Evolutionary conservation across 495 filamentous ascomycete species (phyloP).

Genomic region (Aspergillus leporis): DNA sequence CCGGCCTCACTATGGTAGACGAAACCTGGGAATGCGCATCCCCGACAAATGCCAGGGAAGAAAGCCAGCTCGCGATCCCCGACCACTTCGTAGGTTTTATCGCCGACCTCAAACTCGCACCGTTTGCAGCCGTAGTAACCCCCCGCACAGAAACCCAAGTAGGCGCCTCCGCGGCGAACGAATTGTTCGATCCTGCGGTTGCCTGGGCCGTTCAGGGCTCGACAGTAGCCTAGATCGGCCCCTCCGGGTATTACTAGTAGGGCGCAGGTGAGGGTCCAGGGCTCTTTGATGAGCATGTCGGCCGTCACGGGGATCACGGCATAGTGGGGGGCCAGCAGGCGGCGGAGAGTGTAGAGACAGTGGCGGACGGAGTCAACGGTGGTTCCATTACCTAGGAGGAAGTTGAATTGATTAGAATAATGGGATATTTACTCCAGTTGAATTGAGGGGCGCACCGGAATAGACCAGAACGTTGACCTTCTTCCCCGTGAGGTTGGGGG

Average conservation of each 20-base stretch:
- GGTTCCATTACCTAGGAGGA: constrained; percentile 69
- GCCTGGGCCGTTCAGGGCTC: constrained; percentile 81
- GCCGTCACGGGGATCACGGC: constrained; percentile 85
- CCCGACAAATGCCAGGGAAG: constrained; percentile 83
- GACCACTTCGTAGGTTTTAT: constrained; percentile 78
- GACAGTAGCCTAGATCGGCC: constrained; percentile 91
- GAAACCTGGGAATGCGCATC: constrained; percentile 87
- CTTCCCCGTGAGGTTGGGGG: constrained; percentile 54
- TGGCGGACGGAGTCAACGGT: constrained; percentile 88
- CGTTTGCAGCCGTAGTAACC: constrained; percentile 81
- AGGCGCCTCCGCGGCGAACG: constrained; percentile 80
- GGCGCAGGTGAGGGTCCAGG: constrained; percentile 85
- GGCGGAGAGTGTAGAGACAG: constrained; percentile 82
- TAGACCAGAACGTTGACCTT: constrained; percentile 88
- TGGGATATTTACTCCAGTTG: background rate
- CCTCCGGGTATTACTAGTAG: constrained; percentile 91
- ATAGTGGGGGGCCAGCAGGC: constrained; percentile 88
- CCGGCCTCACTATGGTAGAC: constrained; percentile 88
- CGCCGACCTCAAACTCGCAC: constrained; percentile 91
- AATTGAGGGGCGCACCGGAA: constrained; percentile 57
- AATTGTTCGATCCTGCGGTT: constrained; percentile 82
- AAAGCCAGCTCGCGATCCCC: constrained; percentile 85
- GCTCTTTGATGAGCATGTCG: constrained; percentile 81
- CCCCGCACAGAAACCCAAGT: constrained; percentile 91
- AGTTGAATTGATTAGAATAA: constrained; percentile 5